Base-by-base conservation (phyloP, 768 basidiomycete genomes). In the Lepiota subincarnata region DNA sequence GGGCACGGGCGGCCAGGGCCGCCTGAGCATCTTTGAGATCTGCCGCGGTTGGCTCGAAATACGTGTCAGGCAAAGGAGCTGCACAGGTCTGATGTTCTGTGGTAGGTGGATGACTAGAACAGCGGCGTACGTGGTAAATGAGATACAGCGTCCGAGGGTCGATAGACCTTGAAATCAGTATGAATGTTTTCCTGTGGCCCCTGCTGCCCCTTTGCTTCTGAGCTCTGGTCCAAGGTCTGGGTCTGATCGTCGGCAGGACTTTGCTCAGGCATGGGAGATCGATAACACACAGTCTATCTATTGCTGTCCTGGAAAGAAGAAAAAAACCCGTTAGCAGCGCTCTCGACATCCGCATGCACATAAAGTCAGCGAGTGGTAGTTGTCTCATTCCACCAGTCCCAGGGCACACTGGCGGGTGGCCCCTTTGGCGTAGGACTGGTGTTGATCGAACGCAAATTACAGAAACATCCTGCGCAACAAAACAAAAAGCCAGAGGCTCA, bases 401-500 rank as follows among this genome's bases (percentile, higher is more conserved):
- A 86, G 86, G 81, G 75, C 71, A 56, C 73, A 80, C 84, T 73
- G 87, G 88, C 88, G 74, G 75, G 83, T 80, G 75, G 72, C 71
- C 82, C 86, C 79, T 89, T 87, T 86, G 81, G 77, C 72, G 61
- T 77, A 74, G 73, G 75, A 73, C 66, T 65, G 67, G 69, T 66
- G 74, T 66, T 71, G 64, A 70, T 90, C 88, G 86, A 89, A 89
- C 88, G 88, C 88, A 90, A 90, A 90, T 90, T 90, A 90, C 88
- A 72, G 60, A 73, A 68, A 60, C 86, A 89, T 88, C 79, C 69
- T 61, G 38, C 2, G 57, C 53, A 28, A 35, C 39, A 40, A 50
- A 18, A 61, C 28, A 19, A n/a, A 10, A 44, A 24, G 18, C 12
- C 14, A 28, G 14, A n/a, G 6, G 31, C 45, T 36, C 31, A 47